A percentile compares a stretch with the other conserved stretches of the same genome.
Evolutionary conservation across 1,284 basidiomycete genomes (phyloP).

Genomic region (Ganoderma resinaceum): DNA sequence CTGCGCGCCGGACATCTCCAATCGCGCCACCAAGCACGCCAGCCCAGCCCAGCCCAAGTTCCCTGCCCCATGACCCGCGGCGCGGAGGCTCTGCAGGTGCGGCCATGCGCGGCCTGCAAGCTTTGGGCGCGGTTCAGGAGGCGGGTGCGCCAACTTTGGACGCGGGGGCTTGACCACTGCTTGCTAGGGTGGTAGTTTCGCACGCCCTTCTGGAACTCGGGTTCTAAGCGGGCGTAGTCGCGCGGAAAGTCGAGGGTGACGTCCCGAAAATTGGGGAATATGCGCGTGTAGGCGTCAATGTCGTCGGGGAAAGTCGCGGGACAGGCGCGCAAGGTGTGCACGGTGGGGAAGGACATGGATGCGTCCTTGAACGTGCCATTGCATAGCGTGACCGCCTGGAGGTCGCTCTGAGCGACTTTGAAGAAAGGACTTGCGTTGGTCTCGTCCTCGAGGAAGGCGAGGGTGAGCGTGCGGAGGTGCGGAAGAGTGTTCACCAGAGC

Average conservation of each 20-base stretch:
- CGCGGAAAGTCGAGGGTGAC: neutral
- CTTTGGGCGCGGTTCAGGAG: neutral
- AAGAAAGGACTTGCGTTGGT: neutral
- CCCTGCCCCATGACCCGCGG: neutral
- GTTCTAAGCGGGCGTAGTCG: neutral
- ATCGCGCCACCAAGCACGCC: neutral
- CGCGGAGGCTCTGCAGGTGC: neutral
- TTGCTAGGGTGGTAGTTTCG: neutral
- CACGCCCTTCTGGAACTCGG: neutral
- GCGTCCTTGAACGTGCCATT: neutral
- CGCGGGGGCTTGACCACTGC: neutral
- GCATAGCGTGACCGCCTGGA: neutral
- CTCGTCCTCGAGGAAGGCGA: neutral
- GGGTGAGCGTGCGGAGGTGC: neutral
- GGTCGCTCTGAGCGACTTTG: neutral
- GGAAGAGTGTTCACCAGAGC: neutral
- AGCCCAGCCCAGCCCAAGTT: neutral
- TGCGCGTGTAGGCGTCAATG: neutral
- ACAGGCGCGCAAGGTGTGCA: constrained; percentile 2
- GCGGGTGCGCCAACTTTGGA: neutral
- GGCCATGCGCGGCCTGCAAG: neutral
- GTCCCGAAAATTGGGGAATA: neutral
- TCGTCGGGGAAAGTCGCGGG: neutral
- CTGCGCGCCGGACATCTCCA: neutral
- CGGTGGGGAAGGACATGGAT: neutral